Evolutionary conservation across 352 stramenopile species (phyloP), one percentile per base, ranked within the genome.

Genomic region (Peronospora tabacina): DNA sequence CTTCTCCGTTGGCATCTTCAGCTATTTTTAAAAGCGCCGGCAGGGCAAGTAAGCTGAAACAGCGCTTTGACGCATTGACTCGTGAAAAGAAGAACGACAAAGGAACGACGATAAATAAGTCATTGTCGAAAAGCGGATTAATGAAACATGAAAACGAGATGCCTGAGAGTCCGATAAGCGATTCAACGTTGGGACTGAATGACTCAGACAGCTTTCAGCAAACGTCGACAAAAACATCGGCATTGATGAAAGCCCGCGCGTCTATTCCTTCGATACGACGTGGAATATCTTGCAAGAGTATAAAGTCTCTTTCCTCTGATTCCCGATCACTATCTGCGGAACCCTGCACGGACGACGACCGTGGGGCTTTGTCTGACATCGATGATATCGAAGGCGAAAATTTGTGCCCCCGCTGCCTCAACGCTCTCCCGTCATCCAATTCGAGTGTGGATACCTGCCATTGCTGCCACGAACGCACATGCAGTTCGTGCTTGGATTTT

Each of bases 391-490:
- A 81, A 16, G 73, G 82, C 17, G 70, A 78, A 20, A 71, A 59
- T 19, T 37, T 75, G n/a, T 90, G 78, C 47, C 86, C 85, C 44
- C 70, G 75, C 36, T 90, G 78, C 32, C 48, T 83, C 17, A 65
- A 74, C 46, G 40, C 65, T 0, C 47, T 82, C n/a, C 38, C 63
- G 22, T 34, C 28, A 4, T 55, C 36, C 1, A 61, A 60, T 6
- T 24, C 48, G 2, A 52, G 58, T 30, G 54, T 52, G 5, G 54
- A 58, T n/a, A 50, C 46, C 9, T 76, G 79, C 11, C 61, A 80
- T 51, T 82, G 65, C 44, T 90, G 79, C 37, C 62, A 87, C 24
- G 72, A 88, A 61, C 74, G 68, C 20, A 69, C 87, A 37, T 90
- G 79, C 37, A 30, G 38, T 12, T 60, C 68, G 11, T 90, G 79